Conservation (phyloP, 768 basidiomycete species). For the Xerocomellus chrysenteron region DNA sequence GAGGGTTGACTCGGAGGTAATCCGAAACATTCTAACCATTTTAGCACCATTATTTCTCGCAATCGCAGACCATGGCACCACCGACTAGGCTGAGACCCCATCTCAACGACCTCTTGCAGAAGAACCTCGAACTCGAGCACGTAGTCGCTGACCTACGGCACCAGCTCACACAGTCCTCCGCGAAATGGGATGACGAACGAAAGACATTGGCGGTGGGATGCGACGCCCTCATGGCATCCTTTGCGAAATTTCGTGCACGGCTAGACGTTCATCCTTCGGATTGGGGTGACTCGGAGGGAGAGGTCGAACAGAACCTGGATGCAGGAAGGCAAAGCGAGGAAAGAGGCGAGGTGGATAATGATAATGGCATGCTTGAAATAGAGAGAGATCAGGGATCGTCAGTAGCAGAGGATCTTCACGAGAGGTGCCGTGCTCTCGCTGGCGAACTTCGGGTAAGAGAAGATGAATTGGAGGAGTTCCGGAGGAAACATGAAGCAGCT, state of each 20-base stretch:
- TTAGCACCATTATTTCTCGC: background rate
- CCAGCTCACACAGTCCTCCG: slow-evolving; percentile 29
- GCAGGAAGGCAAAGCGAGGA: slow-evolving; percentile 15
- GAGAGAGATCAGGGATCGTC: slow-evolving; percentile 11
- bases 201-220: slow-evolving; percentile 22
- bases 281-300: slow-evolving; percentile 23
- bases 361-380: background rate
- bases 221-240: slow-evolving; percentile 30
- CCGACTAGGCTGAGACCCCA: slow-evolving; percentile 27
- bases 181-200: slow-evolving; percentile 31
- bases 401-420: slow-evolving; percentile 1
- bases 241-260: slow-evolving; percentile 30
- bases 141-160: slow-evolving; percentile 27
- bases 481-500: slow-evolving; percentile 10
- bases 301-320: slow-evolving; percentile 25
- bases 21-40: background rate
- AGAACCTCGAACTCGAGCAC: slow-evolving; percentile 31
- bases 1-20: background rate
- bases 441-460: slow-evolving; percentile 21
- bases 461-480: slow-evolving; percentile 17
- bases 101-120: slow-evolving; percentile 27
- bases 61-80: slow-evolving; percentile 21
- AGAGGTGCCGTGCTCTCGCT: slow-evolving; percentile 18
- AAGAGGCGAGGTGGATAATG: slow-evolving; percentile 11
- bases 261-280: slow-evolving; percentile 23